phyloP scores from a whole-genome alignment of 176 grass and related monocot species.

The Elaeis guineensis region DNA sequence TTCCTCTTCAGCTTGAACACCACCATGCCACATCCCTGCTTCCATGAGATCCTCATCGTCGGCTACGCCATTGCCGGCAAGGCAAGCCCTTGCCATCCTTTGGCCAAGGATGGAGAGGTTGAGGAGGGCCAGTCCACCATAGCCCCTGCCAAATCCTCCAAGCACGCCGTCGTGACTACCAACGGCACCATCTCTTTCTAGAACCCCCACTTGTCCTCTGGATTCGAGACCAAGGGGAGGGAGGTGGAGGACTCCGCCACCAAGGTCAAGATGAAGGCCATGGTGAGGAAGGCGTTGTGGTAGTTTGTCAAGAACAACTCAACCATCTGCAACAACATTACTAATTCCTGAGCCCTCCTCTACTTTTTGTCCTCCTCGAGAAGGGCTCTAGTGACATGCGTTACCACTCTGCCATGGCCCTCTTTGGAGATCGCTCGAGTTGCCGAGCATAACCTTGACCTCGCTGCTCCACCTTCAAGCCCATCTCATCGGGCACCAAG shows the following conservation, averaged over 20 bases:
- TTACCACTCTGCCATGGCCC: slow-evolving; percentile 2
- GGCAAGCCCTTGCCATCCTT: no score
- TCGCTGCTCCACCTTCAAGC: background rate
- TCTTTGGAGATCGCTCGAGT: slow-evolving; percentile 6
- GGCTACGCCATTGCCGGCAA: no score
- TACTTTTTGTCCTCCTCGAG: slow-evolving; percentile 4
- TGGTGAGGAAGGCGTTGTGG: slow-evolving; percentile 4
- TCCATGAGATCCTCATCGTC: no score
- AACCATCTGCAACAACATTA: slow-evolving; percentile 4
- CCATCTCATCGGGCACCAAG: background rate
- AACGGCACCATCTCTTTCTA: background rate
- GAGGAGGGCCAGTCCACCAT: slow-evolving; percentile 10
- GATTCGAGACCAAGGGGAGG: background rate
- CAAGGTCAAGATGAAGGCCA: slow-evolving; percentile 9
- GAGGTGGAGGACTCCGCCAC: background rate
- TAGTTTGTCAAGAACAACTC: slow-evolving; percentile 1
- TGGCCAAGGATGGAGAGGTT: no score
- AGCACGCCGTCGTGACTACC: background rate
- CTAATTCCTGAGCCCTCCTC: slow-evolving; percentile 3
- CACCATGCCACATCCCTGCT: no score
- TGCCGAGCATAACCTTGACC: background rate
- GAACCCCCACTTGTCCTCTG: background rate
- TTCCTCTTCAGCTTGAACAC: no score
- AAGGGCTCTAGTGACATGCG: background rate
- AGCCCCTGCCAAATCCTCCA: background rate